Percentiles rank a stretch among this genome's conserved stretches.
Evolutionary conservation across 1,284 basidiomycete species (phyloP).

Genomic region (Peniophora sp.): DNA sequence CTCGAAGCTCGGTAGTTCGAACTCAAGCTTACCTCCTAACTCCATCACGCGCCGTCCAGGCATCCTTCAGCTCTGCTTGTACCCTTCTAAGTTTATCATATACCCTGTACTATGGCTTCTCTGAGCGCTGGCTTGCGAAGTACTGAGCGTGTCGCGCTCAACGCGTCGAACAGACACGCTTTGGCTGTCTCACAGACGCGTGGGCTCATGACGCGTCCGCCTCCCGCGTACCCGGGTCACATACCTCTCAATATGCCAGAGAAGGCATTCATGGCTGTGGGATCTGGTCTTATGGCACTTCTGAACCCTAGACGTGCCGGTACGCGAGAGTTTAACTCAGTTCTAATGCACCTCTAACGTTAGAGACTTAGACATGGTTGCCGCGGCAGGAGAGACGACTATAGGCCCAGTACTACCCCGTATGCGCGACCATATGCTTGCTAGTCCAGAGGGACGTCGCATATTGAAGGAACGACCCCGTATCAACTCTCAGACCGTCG

Average conservation of each 20-base stretch:
- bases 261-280: slow-evolving; percentile 79
- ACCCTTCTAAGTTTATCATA: no score
- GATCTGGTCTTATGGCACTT: slow-evolving; percentile 81
- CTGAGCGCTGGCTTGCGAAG: no score
- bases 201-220: slow-evolving; percentile 5
- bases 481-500: slow-evolving; percentile 72
- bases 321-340: slow-evolving; percentile 28
- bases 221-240: slow-evolving; percentile 45
- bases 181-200: no score
- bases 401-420: slow-evolving; percentile 76
- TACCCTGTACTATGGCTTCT: no score
- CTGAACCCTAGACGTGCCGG: slow-evolving; percentile 81
- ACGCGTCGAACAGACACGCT: no score
- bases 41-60: no score
- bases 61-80: no score
- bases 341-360: slow-evolving; percentile 4
- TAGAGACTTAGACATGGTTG: slow-evolving; percentile 73
- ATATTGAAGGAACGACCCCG: slow-evolving; percentile 82
- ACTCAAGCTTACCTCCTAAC: no score
- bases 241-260: slow-evolving; percentile 78
- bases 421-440: slow-evolving; percentile 76
- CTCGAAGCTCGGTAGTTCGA: no score
- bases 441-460: slow-evolving; percentile 71
- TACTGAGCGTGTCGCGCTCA: no score
- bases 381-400: slow-evolving; percentile 86